phyloP scores from a whole-genome alignment of 2,329 filamentous ascomycete genomes.

The Trichoderma sp. region DNA sequence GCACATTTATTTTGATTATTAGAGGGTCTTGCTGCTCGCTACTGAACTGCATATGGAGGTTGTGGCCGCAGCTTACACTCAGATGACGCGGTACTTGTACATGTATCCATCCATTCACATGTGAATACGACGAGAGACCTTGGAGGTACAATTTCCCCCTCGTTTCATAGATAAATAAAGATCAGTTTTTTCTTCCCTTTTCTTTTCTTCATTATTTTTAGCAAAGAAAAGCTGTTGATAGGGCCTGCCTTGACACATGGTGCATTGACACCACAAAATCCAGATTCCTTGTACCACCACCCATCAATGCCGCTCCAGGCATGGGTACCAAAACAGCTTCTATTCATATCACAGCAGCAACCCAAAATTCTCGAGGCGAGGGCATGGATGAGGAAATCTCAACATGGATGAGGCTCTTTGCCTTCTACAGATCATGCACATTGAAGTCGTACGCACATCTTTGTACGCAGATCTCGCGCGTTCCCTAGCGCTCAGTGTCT shows the following conservation, averaged over 20 bases:
- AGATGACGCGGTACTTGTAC: too few relatives aligned
- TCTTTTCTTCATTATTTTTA: not conserved
- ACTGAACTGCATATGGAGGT: not conserved
- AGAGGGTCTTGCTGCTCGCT: too few relatives aligned
- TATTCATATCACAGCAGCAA: slow-evolving; percentile 14
- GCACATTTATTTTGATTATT: not conserved
- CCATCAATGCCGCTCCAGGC: not conserved
- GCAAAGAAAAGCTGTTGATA: not conserved
- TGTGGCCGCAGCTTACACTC: not conserved
- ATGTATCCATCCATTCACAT: accelerated
- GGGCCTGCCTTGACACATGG: not conserved
- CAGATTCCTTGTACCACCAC: not conserved
- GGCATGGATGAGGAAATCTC: slow-evolving; percentile 12
- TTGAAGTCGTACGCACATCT: slow-evolving; percentile 18
- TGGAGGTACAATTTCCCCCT: not conserved
- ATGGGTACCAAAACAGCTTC: not conserved
- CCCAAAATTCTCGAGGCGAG: slow-evolving; percentile 10
- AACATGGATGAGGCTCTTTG: slow-evolving; percentile 16
- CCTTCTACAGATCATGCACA: slow-evolving; percentile 19
- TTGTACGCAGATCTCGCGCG: slow-evolving; percentile 20
- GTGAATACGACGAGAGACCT: not conserved
- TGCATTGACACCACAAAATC: not conserved
- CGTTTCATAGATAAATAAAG: not conserved
- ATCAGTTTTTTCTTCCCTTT: too few relatives aligned
- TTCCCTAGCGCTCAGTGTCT: slow-evolving; percentile 17